A percentile compares a stretch with the other conserved stretches of the same genome.
Evolutionary conservation across 352 stramenopile genomes (phyloP).

Genomic region (Poterioochromonas sp.): DNA sequence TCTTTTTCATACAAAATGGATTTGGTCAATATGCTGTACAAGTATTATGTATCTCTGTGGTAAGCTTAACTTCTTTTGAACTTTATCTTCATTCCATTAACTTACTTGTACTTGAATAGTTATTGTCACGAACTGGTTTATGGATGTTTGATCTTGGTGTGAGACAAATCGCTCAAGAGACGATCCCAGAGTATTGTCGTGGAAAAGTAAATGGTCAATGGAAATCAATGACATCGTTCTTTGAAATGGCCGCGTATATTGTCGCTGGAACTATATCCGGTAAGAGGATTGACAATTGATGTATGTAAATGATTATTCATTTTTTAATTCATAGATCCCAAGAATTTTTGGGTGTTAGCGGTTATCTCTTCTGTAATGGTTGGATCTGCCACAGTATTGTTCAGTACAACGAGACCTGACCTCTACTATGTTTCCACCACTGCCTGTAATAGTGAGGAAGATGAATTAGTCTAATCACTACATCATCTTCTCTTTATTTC

Average conservation of each 20-base stretch:
- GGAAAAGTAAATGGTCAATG: conserved; percentile 27
- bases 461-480: too few relatives aligned
- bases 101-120: background rate
- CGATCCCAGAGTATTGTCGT: conserved; percentile 4
- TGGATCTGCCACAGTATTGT: background rate
- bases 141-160: conserved; percentile 26
- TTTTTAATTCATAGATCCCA: background rate
- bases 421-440: too few relatives aligned
- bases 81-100: background rate
- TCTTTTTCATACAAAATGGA: background rate
- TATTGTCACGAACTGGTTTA: conserved; percentile 16
- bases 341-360: conserved; percentile 23
- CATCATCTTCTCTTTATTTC: too few relatives aligned
- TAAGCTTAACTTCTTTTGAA: background rate
- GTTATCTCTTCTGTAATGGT: conserved; percentile 1
- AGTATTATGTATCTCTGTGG: background rate
- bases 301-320: background rate
- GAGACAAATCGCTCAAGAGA: conserved; percentile 29
- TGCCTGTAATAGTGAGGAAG: too few relatives aligned
- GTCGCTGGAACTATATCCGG: background rate
- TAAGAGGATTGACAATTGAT: background rate
- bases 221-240: conserved; percentile 23
- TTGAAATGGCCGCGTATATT: background rate
- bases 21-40: background rate
- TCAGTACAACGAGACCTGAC: background rate